Base-by-base conservation (phyloP, 129 eudicot species). In the Pseudognaphalium luteoalbum region DNA sequence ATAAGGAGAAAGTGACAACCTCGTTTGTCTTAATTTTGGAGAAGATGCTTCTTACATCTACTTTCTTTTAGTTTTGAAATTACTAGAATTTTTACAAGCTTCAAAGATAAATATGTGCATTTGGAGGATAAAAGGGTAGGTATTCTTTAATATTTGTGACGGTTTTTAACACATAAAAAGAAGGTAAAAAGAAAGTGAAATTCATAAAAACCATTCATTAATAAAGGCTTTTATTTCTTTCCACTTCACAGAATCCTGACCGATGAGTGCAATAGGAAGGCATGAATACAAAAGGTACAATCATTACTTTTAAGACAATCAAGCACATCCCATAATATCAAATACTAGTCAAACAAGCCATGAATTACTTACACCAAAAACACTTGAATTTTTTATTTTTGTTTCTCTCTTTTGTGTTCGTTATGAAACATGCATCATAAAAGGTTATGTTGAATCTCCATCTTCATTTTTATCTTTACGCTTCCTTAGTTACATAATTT, bases 41-140 rank as follows among this genome's bases (percentile, higher is more conserved):
- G 80, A 80, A 80, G 83, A 74, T 80, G 84, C 84, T 80, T 80
- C 84, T 80, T 74, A 74, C 80, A 80, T 80, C 71, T 66, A 33
- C 58, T 41, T 80, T 76, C 65, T 56, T 80, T 78, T 76, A 76
- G 82, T 75, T 76, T 66, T 63, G 61, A 65, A 51, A 65, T 77
- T 41, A 78, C 83, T 68, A 62, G 65, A 61, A 70, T 75, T 70
- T 47, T 47, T 47, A 65, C 78, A 89, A 41, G 73, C 51, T 59
- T 39, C 37, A 39, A 63, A 25, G 60, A 60, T 19, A 52, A 74
- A 44, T 59, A 30, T 68, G 61, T 34, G 74, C 33, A 17, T n/a
- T 74, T 17, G 29, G 32, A 35, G 35, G 66, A 57, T 44, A 69
- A 33, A 32, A 25, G 28, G 28, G 28, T 25, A 37, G 17, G 25